Evolutionary conservation across 208 protist species (phyloP).

Genomic region (Leishmania tropica): DNA sequence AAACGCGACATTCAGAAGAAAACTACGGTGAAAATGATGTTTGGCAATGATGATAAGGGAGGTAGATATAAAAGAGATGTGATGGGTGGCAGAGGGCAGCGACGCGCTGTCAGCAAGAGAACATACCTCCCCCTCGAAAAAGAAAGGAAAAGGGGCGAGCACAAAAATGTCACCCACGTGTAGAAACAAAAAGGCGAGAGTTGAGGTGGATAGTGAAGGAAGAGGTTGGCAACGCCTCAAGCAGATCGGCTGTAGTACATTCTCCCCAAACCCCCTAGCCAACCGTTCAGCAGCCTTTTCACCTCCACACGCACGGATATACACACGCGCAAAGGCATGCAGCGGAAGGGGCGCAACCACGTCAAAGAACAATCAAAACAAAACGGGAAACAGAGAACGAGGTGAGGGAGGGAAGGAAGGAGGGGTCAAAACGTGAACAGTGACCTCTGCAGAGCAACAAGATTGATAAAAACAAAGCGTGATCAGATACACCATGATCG

Average conservation of each 20-base stretch:
- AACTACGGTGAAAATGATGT: background rate
- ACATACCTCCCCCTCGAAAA: background rate
- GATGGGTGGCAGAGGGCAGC: background rate
- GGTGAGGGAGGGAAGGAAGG: background rate
- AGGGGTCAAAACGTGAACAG: background rate
- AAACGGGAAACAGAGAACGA: background rate
- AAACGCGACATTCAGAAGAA: background rate
- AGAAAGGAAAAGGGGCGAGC: background rate
- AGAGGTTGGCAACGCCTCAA: background rate
- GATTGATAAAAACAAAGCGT: background rate
- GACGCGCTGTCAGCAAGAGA: background rate
- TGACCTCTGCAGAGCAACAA: background rate
- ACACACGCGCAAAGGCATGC: too few species aligned
- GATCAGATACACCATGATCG: background rate
- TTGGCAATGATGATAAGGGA: background rate
- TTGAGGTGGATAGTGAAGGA: background rate
- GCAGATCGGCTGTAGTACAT: background rate
- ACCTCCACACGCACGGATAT: background rate
- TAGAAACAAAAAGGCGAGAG: background rate
- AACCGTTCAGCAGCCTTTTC: background rate
- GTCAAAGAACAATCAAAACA: background rate
- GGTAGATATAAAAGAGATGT: background rate
- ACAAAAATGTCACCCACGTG: background rate
- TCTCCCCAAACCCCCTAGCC: background rate
- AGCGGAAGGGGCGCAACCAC: too few species aligned